phyloP scores from a whole-genome alignment of 1,139 yeast genomes.

The Lodderomyces metapsilosis region DNA sequence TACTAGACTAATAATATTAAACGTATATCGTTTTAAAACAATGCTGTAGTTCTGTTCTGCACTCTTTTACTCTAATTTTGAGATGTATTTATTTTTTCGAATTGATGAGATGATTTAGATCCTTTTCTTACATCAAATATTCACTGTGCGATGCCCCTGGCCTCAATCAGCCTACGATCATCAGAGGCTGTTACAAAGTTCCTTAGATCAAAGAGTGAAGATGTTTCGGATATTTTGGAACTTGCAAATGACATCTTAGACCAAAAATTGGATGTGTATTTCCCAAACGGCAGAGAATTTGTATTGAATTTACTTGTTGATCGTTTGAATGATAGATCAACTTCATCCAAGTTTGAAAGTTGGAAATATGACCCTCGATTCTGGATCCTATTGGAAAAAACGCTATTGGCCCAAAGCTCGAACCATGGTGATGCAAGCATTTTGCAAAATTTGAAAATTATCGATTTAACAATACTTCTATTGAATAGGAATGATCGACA shows the following conservation, averaged over 20 bases:
- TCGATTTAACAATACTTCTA: conserved; percentile 19
- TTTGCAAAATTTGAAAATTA: conserved; percentile 29
- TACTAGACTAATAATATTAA: no score
- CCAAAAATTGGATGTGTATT: conserved; percentile 38
- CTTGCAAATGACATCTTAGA: conserved; percentile 43
- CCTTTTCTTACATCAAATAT: no score
- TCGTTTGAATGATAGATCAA: conserved; percentile 50
- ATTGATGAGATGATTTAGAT: neutral
- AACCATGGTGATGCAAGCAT: conserved; percentile 21
- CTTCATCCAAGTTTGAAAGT: conserved; percentile 25
- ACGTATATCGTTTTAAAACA: no score
- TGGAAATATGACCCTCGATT: conserved; percentile 42
- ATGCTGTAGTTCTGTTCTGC: no score
- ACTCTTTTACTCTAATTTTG: no score
- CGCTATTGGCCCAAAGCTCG: conserved; percentile 27
- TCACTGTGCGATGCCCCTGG: neutral
- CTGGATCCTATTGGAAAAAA: conserved; percentile 48
- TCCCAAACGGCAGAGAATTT: conserved; percentile 63
- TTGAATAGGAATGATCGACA: conserved; percentile 11
- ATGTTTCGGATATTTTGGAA: conserved; percentile 41
- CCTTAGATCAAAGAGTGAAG: conserved; percentile 55
- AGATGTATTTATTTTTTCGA: neutral
- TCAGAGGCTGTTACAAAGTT: conserved; percentile 65
- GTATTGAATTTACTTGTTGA: conserved; percentile 67
- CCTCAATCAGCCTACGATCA: conserved; percentile 18